Conservation (phyloP, 2,329 filamentous ascomycete species). For the Dissoconium aciculare region DNA sequence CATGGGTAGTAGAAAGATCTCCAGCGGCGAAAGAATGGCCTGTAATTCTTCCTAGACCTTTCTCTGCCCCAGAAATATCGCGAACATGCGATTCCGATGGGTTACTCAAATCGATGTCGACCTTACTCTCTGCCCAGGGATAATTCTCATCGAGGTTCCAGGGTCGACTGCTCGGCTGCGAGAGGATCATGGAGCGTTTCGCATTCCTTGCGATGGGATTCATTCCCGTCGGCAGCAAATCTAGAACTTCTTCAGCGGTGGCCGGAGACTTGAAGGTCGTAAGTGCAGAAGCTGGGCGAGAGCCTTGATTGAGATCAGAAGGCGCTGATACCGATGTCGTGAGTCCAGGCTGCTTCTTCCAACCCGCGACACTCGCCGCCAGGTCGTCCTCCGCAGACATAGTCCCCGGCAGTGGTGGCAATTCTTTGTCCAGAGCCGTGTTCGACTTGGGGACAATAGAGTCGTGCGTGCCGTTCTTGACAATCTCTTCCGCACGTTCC, state of each 20-base stretch:
- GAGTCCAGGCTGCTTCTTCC: slow-evolving; percentile 18
- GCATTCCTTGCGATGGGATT: slow-evolving; percentile 21
- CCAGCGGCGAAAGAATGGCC: slow-evolving; percentile 13
- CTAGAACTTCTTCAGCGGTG: slow-evolving; percentile 20
- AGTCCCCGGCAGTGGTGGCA: slow-evolving; percentile 23
- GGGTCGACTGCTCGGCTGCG: slow-evolving; percentile 27
- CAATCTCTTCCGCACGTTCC: slow-evolving; percentile 25
- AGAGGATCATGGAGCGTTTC: slow-evolving; percentile 22
- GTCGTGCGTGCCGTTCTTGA: slow-evolving; percentile 25
- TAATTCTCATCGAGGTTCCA: slow-evolving; percentile 36
- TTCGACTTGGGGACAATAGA: slow-evolving; percentile 14
- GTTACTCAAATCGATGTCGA: slow-evolving; percentile 28
- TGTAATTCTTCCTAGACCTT: too few species aligned
- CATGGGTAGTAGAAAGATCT: slow-evolving; percentile 17
- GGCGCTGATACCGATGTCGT: slow-evolving; percentile 22
- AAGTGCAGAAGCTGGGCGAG: slow-evolving; percentile 18
- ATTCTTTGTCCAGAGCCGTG: slow-evolving; percentile 22
- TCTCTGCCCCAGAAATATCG: too few species aligned
- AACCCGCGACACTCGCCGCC: slow-evolving; percentile 6
- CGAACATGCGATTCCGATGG: slow-evolving; percentile 21
- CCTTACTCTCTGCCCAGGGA: slow-evolving; percentile 28
- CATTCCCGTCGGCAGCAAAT: slow-evolving; percentile 20
- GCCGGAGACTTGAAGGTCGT: slow-evolving; percentile 18
- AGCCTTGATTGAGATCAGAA: slow-evolving; percentile 15
- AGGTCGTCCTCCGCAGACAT: slow-evolving; percentile 10